A percentile compares a stretch with the other conserved stretches of the same genome.
Evolutionary conservation across 495 filamentous ascomycete genomes (phyloP).

Genomic region (Penicillium coffeae): DNA sequence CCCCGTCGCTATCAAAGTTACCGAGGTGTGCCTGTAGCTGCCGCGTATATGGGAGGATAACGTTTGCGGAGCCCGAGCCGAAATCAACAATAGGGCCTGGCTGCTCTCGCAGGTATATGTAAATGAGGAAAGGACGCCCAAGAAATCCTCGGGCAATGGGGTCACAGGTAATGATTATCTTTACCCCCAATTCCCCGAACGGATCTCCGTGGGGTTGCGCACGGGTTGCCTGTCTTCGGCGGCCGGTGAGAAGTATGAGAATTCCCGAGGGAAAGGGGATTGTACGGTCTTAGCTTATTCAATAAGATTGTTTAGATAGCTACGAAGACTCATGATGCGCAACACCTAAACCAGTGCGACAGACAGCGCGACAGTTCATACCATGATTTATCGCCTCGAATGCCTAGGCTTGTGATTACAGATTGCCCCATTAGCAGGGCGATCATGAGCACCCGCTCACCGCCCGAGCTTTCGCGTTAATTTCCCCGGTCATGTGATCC

Average conservation of each 20-base stretch:
- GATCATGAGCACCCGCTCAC: too few species aligned
- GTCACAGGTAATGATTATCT: background rate
- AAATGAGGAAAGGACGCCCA: constrained; percentile 5
- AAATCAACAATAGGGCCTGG: too few species aligned
- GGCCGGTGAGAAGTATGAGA: constrained; percentile 29
- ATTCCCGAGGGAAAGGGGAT: constrained; percentile 14
- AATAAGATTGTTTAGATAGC: background rate
- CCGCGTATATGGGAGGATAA: background rate
- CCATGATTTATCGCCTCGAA: too few species aligned
- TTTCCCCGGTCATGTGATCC: background rate
- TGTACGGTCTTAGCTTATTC: too few species aligned
- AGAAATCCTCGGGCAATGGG: too few species aligned
- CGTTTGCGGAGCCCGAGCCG: too few species aligned
- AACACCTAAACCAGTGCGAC: too few species aligned
- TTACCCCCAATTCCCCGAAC: constrained; percentile 9
- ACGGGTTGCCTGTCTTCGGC: constrained; percentile 29
- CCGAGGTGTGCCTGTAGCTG: constrained; percentile 11
- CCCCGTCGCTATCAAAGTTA: constrained; percentile 7
- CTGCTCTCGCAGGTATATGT: too few species aligned
- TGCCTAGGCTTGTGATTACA: too few species aligned
- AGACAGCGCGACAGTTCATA: too few species aligned
- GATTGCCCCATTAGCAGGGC: too few species aligned
- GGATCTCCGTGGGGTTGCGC: constrained; percentile 21
- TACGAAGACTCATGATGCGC: too few species aligned
- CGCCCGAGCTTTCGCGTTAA: background rate